Evolutionary conservation across 352 stramenopile species (phyloP).

Genomic region (Pythium myriotylum): DNA sequence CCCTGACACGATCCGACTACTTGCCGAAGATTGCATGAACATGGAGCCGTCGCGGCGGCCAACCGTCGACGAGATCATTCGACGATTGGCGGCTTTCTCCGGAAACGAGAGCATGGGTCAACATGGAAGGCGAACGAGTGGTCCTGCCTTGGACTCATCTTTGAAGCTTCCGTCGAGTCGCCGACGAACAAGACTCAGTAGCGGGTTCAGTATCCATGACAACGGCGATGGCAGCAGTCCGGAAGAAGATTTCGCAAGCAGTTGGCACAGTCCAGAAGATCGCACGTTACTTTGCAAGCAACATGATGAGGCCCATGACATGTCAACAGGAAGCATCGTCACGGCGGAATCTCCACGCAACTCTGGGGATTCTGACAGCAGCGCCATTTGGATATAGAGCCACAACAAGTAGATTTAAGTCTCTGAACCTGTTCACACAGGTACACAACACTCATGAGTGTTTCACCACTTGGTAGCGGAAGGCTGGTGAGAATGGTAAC

Average conservation of each 20-base stretch:
- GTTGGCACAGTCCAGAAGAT: too few species aligned
- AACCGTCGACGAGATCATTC: constrained; percentile 33
- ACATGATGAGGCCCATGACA: not conserved
- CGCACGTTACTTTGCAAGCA: too few species aligned
- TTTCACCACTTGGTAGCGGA: too few species aligned
- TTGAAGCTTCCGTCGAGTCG: constrained; percentile 1
- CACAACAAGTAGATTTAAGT: not conserved
- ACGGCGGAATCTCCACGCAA: constrained; percentile 10
- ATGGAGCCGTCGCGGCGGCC: constrained; percentile 31
- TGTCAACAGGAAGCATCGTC: not conserved
- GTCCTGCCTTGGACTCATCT: not conserved
- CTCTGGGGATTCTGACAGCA: constrained; percentile 12
- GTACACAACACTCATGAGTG: constrained; percentile 1
- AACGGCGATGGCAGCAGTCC: not conserved
- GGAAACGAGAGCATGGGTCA: not conserved
- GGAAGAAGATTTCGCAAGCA: too few species aligned
- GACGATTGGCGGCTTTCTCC: constrained; percentile 7
- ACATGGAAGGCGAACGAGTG: not conserved
- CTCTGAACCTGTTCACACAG: not conserved
- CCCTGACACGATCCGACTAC: constrained; percentile 20
- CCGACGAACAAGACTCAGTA: constrained; percentile 12
- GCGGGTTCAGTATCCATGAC: constrained; percentile 17
- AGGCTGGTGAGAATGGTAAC: too few species aligned
- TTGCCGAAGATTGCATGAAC: constrained; percentile 31
- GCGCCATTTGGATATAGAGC: constrained; percentile 14